Base-by-base conservation (phyloP, 2,329 filamentous ascomycete species). In the Drechslerella stenobrocha region DNA sequence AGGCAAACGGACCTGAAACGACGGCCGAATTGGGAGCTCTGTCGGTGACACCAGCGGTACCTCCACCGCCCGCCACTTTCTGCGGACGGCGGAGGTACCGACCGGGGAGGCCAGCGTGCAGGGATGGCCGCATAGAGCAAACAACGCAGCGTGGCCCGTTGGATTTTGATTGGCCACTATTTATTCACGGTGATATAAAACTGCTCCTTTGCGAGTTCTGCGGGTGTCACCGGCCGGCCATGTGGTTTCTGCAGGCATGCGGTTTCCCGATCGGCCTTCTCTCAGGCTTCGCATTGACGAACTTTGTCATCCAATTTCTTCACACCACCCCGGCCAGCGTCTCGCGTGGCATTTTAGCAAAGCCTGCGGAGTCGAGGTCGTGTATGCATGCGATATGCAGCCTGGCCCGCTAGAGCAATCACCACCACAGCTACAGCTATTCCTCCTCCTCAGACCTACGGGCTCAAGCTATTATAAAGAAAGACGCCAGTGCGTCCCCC, bases 141-240 rank as follows among this genome's bases (percentile, higher is more conserved):
- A 46, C 56, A 60, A 52, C 47, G 46, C 56, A 52, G 22, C 37
- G 4, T 34, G 9, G 22, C 7, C 24, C 37, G 56, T 60, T 52
- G 46, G 28, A 42, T 42, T 60, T 44, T 34, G 34, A 60, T 60
- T 60, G 56, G 56, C 46, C 37, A 9, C 3, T 15, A 32, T 6
- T 15, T n/a, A 4, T 13, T n/a, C 34, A n/a, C 37, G 37, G 6
- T 18, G 11, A 5, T 5, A 30, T 30, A 30, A 30, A 30, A n/a
- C n/a, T n/a, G n/a, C n/a, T n/a, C n/a, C n/a, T n/a, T n/a, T n/a
- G n/a, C n/a, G n/a, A n/a, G n/a, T n/a, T n/a, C n/a, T n/a, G n/a
- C n/a, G n/a, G n/a, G n/a, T n/a, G n/a, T n/a, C n/a, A n/a, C 28
- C 28, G 5, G 28, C 28, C 28, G 28, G 28, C 28, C 28, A 30